A percentile compares a stretch with the other conserved stretches of the same genome.
These are phyloP conservation scores for Piloderma croceum DNA, from an alignment of 768 basidiomycete genomes.

Conservation along the genomic window DNA sequence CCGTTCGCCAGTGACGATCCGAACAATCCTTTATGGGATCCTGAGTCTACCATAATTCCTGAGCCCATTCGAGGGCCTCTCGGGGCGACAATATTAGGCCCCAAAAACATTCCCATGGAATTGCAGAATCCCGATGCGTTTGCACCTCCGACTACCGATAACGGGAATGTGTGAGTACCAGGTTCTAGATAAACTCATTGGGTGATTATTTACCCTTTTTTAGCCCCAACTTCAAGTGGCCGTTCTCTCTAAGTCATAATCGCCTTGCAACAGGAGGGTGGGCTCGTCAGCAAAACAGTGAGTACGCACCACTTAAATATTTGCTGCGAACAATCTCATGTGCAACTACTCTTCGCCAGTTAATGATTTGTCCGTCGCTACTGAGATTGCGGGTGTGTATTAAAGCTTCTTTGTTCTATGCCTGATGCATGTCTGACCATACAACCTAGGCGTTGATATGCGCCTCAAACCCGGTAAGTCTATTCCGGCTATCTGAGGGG, in stretches of 20 bases:
- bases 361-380: too few relatives aligned
- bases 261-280: constrained; percentile 55
- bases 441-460: constrained; percentile 36
- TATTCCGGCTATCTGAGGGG: too few relatives aligned
- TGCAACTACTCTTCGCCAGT: too few relatives aligned
- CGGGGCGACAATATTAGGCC: constrained; percentile 40
- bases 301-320: too few relatives aligned
- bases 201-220: too few relatives aligned
- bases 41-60: constrained; percentile 17
- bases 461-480: constrained; percentile 32
- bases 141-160: constrained; percentile 42
- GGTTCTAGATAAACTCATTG: too few relatives aligned
- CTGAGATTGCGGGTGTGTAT: constrained; percentile 24
- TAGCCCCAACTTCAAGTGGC: constrained; percentile 53
- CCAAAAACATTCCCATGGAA: constrained; percentile 36
- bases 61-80: constrained; percentile 35
- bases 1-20: constrained; percentile 41
- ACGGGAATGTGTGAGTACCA: constrained; percentile 37
- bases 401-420: too few relatives aligned
- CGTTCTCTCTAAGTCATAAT: constrained; percentile 50
- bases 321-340: too few relatives aligned
- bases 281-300: constrained; percentile 53
- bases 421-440: constrained; percentile 3
- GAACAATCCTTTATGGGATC: constrained; percentile 36
- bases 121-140: constrained; percentile 38